Percentiles rank a stretch among this genome's conserved stretches.
Conservation (phyloP, 805 yeast genomes). For the Nakazawaea siamensis region DNA sequence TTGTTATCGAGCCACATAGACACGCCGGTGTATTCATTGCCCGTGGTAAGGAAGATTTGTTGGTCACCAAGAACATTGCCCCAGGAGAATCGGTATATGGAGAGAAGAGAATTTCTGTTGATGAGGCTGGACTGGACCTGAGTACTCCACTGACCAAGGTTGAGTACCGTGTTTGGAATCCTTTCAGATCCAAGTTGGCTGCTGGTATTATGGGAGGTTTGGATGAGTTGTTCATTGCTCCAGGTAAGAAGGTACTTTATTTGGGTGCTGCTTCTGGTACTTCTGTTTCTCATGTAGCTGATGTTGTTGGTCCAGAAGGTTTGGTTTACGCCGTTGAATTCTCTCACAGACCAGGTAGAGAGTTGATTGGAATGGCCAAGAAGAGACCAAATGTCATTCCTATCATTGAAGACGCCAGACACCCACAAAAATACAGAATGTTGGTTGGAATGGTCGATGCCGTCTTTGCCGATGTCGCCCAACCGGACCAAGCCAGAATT, state of each 20-base stretch:
- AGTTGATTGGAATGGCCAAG: constrained; percentile 98
- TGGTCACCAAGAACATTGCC: constrained; percentile 93
- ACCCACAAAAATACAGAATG: constrained; percentile 99
- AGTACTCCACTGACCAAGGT: constrained; percentile 86
- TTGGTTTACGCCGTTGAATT: constrained; percentile 98
- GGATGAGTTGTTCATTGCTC: constrained; percentile 94
- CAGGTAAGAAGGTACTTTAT: constrained; percentile 96
- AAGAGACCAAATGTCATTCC: constrained; percentile 99
- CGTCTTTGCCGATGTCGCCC: constrained; percentile 99
- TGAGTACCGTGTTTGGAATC: constrained; percentile 99
- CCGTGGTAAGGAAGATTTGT: constrained; percentile 98
- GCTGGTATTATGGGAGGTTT: constrained; percentile 99
- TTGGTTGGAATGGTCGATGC: constrained; percentile 97
- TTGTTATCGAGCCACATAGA: constrained; percentile 96
- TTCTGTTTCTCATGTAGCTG: constrained; percentile 96
- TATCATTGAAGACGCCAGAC: constrained; percentile 99
- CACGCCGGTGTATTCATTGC: constrained; percentile 99
- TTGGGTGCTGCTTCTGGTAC: constrained; percentile 99
- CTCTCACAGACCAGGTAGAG: constrained; percentile 99
- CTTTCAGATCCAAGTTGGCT: constrained; percentile 98
- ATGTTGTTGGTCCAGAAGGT: constrained; percentile 98
- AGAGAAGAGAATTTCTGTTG: constrained; percentile 91
- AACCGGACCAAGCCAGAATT: constrained; percentile 99
- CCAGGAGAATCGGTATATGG: constrained; percentile 99
- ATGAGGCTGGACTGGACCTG: constrained; percentile 86